Percentiles rank a stretch among this genome's conserved stretches.
Evolutionary conservation across 2,329 filamentous ascomycete genomes (phyloP).

Genomic region (Ceratocystis cubensis): DNA sequence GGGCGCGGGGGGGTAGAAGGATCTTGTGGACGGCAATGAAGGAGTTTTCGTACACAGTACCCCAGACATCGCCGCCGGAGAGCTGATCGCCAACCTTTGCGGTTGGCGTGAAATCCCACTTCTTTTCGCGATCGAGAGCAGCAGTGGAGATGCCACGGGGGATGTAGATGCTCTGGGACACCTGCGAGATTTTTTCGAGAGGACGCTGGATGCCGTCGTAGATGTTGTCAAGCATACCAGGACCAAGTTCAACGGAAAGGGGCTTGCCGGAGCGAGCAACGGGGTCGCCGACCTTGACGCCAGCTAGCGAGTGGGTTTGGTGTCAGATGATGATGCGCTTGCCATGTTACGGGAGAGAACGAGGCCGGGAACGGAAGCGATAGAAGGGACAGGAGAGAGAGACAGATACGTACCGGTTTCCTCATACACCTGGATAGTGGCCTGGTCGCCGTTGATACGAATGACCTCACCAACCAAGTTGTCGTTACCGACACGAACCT

Average conservation of each 20-base stretch:
- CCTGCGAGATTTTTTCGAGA: conserved; percentile 66
- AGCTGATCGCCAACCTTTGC: conserved; percentile 96
- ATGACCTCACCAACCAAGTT: conserved; percentile 94
- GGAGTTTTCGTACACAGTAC: conserved; percentile 89
- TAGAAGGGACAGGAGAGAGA: conserved; percentile 7
- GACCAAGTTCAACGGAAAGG: conserved; percentile 90
- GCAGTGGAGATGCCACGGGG: conserved; percentile 84
- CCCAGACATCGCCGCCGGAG: conserved; percentile 91
- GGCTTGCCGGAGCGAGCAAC: conserved; percentile 86
- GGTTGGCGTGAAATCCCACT: conserved; percentile 89
- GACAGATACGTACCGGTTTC: conserved; percentile 64
- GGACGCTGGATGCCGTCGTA: conserved; percentile 98
- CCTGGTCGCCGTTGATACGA: conserved; percentile 88
- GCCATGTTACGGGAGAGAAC: neutral
- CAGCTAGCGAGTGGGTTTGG: conserved; percentile 43
- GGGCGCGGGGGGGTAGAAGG: conserved; percentile 74
- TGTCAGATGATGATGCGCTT: neutral
- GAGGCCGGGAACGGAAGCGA: neutral
- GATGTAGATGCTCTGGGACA: conserved; percentile 86
- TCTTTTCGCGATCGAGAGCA: conserved; percentile 77
- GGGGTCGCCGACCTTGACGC: conserved; percentile 90
- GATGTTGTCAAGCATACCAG: conserved; percentile 95
- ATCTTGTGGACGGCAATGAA: conserved; percentile 90
- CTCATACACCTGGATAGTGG: conserved; percentile 97
- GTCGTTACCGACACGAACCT: conserved; percentile 88